These are phyloP conservation scores for Corymbia maculata DNA, from an alignment of 345 rosid genomes.

Conservation along the genomic window DNA sequence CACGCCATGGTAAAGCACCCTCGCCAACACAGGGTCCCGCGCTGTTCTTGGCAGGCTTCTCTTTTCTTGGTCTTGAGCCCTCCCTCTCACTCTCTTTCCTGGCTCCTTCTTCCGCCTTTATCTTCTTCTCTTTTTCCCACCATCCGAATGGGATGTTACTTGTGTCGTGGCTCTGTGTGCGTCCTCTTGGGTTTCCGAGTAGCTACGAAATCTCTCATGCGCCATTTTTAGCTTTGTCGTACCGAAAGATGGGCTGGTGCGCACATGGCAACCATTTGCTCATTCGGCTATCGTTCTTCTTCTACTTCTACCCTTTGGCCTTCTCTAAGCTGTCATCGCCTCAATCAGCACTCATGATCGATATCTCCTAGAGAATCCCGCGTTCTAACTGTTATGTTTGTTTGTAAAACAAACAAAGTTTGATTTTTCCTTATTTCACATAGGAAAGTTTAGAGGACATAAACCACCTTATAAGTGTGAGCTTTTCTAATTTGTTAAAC, in stretches of 20 bases:
- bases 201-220: neutral
- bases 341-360: constrained; percentile 35
- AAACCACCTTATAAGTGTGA: no score
- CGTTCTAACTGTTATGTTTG: neutral
- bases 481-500: no score
- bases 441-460: no score
- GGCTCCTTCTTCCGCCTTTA: neutral
- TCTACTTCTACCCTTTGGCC: constrained; percentile 1
- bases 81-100: neutral
- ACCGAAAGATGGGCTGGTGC: neutral
- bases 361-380: constrained; percentile 14
- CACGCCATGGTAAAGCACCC: neutral
- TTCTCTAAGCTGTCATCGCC: constrained; percentile 6
- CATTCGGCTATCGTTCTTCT: neutral
- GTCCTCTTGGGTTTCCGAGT: neutral
- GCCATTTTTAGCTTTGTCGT: neutral
- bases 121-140: neutral
- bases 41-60: neutral
- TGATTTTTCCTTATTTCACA: no score
- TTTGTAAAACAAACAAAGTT: no score
- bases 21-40: no score
- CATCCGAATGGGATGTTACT: neutral
- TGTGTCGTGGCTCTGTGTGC: neutral
- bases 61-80: neutral
- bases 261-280: neutral